A percentile compares a stretch with the other conserved stretches of the same genome.
Evolutionary conservation across 352 stramenopile genomes (phyloP).

Genomic region (Pythium aquatile): DNA sequence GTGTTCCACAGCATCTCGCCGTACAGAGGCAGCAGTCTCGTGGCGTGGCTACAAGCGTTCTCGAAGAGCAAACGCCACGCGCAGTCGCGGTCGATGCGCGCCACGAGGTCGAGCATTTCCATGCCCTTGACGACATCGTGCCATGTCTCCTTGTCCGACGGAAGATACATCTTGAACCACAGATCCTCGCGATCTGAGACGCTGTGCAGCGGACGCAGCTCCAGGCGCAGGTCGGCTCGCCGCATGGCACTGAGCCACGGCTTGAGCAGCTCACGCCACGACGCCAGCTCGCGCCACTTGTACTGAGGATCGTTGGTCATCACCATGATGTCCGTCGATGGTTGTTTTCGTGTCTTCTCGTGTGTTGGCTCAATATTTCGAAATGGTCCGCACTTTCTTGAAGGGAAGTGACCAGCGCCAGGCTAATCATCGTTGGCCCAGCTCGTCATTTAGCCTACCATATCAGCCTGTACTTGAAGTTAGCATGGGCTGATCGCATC

Average conservation of each 20-base stretch:
- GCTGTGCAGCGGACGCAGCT: slow-evolving; percentile 10
- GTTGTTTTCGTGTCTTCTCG: no score
- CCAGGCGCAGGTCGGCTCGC: not conserved
- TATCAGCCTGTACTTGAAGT: no score
- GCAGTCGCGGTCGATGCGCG: slow-evolving; percentile 11
- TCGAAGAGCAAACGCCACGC: slow-evolving; percentile 21
- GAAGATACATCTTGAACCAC: not conserved
- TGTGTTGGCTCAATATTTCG: not conserved
- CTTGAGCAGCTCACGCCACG: slow-evolving; percentile 11
- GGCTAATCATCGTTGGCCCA: no score
- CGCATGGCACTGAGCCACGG: slow-evolving; percentile 13
- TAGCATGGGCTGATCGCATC: not conserved
- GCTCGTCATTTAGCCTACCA: no score
- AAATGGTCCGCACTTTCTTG: not conserved
- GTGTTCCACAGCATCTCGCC: not conserved
- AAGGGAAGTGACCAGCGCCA: not conserved
- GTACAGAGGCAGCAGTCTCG: not conserved
- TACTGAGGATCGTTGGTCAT: not conserved
- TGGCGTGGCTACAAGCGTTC: not conserved
- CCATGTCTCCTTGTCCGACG: slow-evolving; percentile 12
- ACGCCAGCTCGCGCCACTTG: not conserved
- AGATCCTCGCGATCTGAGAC: slow-evolving; percentile 8
- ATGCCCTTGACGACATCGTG: slow-evolving; percentile 13
- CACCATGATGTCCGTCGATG: not conserved
- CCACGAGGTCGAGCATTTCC: slow-evolving; percentile 13